Evolutionary conservation across 371 early-diverging fungal species (phyloP).

Genomic region (Coemansia sp.): DNA sequence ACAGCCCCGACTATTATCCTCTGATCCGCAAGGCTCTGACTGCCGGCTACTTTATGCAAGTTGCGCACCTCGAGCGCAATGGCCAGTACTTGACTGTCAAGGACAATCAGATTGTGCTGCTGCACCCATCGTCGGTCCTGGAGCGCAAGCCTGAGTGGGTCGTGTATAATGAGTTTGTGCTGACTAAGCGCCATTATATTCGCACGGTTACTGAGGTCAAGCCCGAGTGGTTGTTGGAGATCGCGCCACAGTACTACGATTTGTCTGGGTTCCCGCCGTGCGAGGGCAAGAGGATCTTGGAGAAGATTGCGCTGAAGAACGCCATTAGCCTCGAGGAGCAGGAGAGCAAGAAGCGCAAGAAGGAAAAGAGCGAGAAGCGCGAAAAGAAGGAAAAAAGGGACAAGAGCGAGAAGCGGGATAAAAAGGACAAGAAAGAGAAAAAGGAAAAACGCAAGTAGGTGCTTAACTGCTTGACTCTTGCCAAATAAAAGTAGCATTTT

Average conservation of each 20-base stretch:
- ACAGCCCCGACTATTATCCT: constrained; percentile 71
- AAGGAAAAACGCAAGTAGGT: background rate
- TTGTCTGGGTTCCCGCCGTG: constrained; percentile 86
- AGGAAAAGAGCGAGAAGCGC: constrained; percentile 5
- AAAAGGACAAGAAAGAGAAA: background rate
- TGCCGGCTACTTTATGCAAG: constrained; percentile 97
- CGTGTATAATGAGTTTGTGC: constrained; percentile 95
- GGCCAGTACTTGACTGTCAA: constrained; percentile 93
- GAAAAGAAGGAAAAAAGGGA: constrained; percentile 1
- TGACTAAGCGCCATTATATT: constrained; percentile 94
- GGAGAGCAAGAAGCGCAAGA: constrained; percentile 3
- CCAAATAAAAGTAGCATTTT: background rate
- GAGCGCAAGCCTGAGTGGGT: constrained; percentile 97
- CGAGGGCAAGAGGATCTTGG: constrained; percentile 83
- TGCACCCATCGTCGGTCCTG: constrained; percentile 92
- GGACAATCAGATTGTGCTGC: constrained; percentile 91
- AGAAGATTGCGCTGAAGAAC: constrained; percentile 49
- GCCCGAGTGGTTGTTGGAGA: constrained; percentile 88
- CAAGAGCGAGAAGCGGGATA: constrained; percentile 1
- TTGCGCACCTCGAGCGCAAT: constrained; percentile 85
- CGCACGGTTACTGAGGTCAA: constrained; percentile 89
- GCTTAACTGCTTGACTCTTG: background rate
- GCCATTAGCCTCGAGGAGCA: constrained; percentile 9
- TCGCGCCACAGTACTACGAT: constrained; percentile 84
- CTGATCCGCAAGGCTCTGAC: constrained; percentile 86